Evolutionary conservation across 305 asterid genomes (phyloP).

Genomic region (Fraxinus ornus): DNA sequence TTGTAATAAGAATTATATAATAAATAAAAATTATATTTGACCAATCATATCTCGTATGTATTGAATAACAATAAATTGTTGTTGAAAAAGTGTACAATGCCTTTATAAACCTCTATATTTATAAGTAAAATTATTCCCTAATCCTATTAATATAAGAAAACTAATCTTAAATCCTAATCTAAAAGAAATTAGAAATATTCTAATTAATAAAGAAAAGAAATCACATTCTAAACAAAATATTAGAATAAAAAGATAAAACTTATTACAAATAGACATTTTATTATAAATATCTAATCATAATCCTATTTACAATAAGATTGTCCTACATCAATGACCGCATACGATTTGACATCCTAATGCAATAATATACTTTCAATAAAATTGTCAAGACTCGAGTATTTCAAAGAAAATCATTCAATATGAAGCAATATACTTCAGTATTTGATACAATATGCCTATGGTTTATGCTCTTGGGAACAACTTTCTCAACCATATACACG

Average conservation of each 20-base stretch:
- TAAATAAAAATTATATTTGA: too few relatives aligned
- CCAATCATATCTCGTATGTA: neutral
- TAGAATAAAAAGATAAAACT: too few relatives aligned
- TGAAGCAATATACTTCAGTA: neutral
- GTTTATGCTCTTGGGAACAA: neutral
- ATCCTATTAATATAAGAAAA: too few relatives aligned
- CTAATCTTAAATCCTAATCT: too few relatives aligned
- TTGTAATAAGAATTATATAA: too few relatives aligned
- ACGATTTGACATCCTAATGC: neutral
- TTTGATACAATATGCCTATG: neutral
- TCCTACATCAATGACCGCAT: neutral
- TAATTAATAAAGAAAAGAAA: too few relatives aligned
- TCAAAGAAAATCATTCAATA: neutral
- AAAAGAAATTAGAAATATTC: too few relatives aligned
- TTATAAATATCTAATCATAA: too few relatives aligned
- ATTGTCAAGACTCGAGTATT: neutral
- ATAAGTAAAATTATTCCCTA: too few relatives aligned
- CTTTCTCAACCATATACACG: neutral
- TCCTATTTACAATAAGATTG: too few relatives aligned
- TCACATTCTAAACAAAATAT: too few relatives aligned
- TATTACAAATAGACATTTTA: too few relatives aligned
- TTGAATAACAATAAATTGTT: neutral
- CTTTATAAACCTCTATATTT: neutral
- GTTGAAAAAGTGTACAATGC: neutral
- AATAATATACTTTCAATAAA: neutral